A percentile compares a stretch with the other conserved stretches of the same genome.
phyloP scores from a whole-genome alignment of 2,329 filamentous ascomycete genomes.

The Penicillium italicum region DNA sequence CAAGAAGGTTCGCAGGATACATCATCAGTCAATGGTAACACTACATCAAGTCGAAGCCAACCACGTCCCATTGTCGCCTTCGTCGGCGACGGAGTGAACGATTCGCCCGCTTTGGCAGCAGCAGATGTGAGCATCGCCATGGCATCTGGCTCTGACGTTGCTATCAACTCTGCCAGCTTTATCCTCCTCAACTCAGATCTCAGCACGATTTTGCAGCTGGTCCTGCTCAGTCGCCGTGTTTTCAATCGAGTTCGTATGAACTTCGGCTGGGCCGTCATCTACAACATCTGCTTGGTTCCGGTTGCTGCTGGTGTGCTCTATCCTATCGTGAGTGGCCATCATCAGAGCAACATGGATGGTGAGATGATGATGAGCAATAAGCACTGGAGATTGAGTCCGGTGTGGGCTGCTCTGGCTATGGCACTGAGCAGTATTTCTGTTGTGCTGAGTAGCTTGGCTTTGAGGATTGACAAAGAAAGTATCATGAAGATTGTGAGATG shows the following conservation, averaged over 20 bases:
- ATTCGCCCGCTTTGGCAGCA: conserved; percentile 73
- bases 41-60: background rate
- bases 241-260: conserved; percentile 79
- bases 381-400: conserved; percentile 48
- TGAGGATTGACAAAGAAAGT: conserved; percentile 51
- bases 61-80: conserved; percentile 65
- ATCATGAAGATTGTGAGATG: conserved; percentile 19
- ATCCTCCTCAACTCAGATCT: conserved; percentile 72
- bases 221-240: conserved; percentile 67
- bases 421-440: conserved; percentile 88
- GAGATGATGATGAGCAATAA: conserved; percentile 33
- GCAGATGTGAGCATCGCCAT: conserved; percentile 83
- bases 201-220: conserved; percentile 65
- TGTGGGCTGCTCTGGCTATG: conserved; percentile 89
- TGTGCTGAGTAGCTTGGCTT: conserved; percentile 71
- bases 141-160: conserved; percentile 76
- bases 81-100: conserved; percentile 85
- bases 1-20: conserved; percentile 25
- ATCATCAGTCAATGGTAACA: background rate
- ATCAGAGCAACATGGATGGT: conserved; percentile 31
- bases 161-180: conserved; percentile 76
- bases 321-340: conserved; percentile 48
- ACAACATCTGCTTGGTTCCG: conserved; percentile 74
- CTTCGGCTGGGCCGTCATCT: conserved; percentile 79
- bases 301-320: conserved; percentile 78